These are phyloP conservation scores for Plasmodium chabaudi DNA, from an alignment of 169 alveolate genomes.

Conservation along the genomic window DNA sequence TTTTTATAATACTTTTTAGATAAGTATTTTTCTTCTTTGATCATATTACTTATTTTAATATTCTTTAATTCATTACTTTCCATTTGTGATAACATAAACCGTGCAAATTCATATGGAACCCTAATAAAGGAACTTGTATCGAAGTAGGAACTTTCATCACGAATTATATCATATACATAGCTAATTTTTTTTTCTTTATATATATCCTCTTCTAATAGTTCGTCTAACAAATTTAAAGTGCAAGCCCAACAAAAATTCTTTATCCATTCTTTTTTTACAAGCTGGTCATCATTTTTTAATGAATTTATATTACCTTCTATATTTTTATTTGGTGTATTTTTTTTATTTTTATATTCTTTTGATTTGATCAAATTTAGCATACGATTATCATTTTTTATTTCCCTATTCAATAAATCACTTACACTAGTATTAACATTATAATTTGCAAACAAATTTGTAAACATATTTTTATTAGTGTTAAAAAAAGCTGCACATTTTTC, in stretches of 20 bases:
- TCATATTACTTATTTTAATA: slow-evolving; percentile 61
- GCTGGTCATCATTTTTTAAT: neutral
- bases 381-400: slow-evolving; percentile 9
- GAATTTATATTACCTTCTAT: neutral
- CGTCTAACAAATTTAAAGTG: slow-evolving; percentile 61
- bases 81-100: slow-evolving; percentile 50
- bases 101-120: slow-evolving; percentile 65
- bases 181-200: slow-evolving; percentile 59
- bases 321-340: neutral
- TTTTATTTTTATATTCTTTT: slow-evolving; percentile 7
- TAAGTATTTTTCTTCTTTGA: slow-evolving; percentile 59
- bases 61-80: slow-evolving; percentile 21
- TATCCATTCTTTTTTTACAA: slow-evolving; percentile 54
- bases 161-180: slow-evolving; percentile 51
- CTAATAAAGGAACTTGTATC: slow-evolving; percentile 73
- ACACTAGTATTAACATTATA: slow-evolving; percentile 25
- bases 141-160: slow-evolving; percentile 62
- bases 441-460: slow-evolving; percentile 40
- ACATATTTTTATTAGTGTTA: slow-evolving; percentile 54
- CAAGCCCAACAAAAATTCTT: slow-evolving; percentile 66
- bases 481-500: slow-evolving; percentile 62
- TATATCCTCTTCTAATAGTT: slow-evolving; percentile 66
- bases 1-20: slow-evolving; percentile 40
- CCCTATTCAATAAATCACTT: slow-evolving; percentile 5
- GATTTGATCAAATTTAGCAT: neutral